Evolutionary conservation across 1,139 yeast genomes (phyloP).

Genomic region (Suhomyces ambrosiae): DNA sequence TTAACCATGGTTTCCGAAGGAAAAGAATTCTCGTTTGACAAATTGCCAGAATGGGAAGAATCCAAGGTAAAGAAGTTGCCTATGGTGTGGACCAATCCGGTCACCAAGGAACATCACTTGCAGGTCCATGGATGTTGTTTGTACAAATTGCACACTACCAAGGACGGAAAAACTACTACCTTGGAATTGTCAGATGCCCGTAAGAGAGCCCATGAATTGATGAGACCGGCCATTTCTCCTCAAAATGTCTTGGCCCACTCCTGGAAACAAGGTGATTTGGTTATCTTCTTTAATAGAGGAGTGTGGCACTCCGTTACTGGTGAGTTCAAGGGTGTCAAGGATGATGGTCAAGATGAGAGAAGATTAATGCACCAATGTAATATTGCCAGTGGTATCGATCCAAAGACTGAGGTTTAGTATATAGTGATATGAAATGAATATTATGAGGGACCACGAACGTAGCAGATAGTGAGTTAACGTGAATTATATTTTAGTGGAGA

Average conservation of each 20-base stretch:
- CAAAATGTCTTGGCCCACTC: slow-evolving; percentile 73
- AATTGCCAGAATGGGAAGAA: slow-evolving; percentile 81
- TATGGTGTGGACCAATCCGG: slow-evolving; percentile 91
- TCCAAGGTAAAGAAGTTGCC: slow-evolving; percentile 75
- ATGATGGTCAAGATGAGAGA: slow-evolving; percentile 61
- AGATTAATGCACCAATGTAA: slow-evolving; percentile 92
- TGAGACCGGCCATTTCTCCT: slow-evolving; percentile 87
- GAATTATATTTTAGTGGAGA: too few relatives aligned
- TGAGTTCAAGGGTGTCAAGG: slow-evolving; percentile 58
- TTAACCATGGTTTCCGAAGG: slow-evolving; percentile 82
- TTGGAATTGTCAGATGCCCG: slow-evolving; percentile 73
- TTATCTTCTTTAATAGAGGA: slow-evolving; percentile 82
- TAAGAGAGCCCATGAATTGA: slow-evolving; percentile 62
- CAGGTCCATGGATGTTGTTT: slow-evolving; percentile 90
- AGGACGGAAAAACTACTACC: slow-evolving; percentile 52
- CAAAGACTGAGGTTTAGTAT: slow-evolving; percentile 26
- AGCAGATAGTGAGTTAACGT: too few relatives aligned
- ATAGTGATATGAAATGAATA: too few relatives aligned
- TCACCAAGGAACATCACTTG: slow-evolving; percentile 75
- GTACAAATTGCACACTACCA: slow-evolving; percentile 59
- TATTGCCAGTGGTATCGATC: slow-evolving; percentile 80
- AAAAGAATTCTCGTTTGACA: slow-evolving; percentile 63
- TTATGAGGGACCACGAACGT: too few relatives aligned
- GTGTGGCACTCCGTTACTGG: slow-evolving; percentile 92
- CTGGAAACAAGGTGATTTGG: slow-evolving; percentile 83